A percentile compares a stretch with the other conserved stretches of the same genome.
Evolutionary conservation across 2,329 filamentous ascomycete genomes (phyloP).

Genomic region (Aplosporella prunicola): DNA sequence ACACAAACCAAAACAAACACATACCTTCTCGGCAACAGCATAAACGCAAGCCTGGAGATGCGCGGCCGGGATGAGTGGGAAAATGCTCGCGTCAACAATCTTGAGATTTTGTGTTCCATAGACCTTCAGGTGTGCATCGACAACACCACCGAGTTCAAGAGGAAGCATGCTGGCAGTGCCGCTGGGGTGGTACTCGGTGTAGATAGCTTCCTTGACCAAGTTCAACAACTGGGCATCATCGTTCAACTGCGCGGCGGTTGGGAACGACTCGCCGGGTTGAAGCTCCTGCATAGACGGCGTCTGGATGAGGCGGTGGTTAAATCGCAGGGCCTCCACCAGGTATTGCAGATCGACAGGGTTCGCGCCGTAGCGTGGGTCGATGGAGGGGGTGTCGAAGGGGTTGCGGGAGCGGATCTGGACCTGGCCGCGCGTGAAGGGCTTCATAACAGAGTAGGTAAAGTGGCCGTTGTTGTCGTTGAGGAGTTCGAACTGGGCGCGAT

Average conservation of each 20-base stretch:
- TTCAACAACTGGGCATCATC: slow-evolving; percentile 19
- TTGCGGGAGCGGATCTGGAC: slow-evolving; percentile 16
- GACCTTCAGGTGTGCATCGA: slow-evolving; percentile 19
- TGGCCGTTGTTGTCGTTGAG: slow-evolving; percentile 9
- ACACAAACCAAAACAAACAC: not conserved
- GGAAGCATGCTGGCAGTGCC: slow-evolving; percentile 23
- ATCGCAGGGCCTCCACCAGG: slow-evolving; percentile 17
- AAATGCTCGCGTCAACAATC: slow-evolving; percentile 17
- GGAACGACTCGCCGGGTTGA: slow-evolving; percentile 16
- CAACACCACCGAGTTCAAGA: slow-evolving; percentile 20
- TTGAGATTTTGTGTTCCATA: slow-evolving; percentile 18
- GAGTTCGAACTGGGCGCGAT: slow-evolving; percentile 8
- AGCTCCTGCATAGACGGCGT: slow-evolving; percentile 15
- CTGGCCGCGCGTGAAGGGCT: slow-evolving; percentile 20
- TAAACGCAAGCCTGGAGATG: slow-evolving; percentile 16
- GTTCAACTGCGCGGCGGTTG: slow-evolving; percentile 17
- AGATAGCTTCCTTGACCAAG: slow-evolving; percentile 14
- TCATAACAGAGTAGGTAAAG: slow-evolving; percentile 10
- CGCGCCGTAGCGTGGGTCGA: slow-evolving; percentile 19
- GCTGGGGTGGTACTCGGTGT: slow-evolving; percentile 22
- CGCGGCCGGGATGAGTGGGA: slow-evolving; percentile 13
- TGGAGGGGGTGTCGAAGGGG: slow-evolving; percentile 18
- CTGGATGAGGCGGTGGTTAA: slow-evolving; percentile 14
- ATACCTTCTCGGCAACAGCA: slow-evolving; percentile 18
- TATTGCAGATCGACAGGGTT: slow-evolving; percentile 18